These are phyloP conservation scores for Fagopyrum esculentum DNA, from an alignment of 148 eudicot species.

Conservation along the genomic window DNA sequence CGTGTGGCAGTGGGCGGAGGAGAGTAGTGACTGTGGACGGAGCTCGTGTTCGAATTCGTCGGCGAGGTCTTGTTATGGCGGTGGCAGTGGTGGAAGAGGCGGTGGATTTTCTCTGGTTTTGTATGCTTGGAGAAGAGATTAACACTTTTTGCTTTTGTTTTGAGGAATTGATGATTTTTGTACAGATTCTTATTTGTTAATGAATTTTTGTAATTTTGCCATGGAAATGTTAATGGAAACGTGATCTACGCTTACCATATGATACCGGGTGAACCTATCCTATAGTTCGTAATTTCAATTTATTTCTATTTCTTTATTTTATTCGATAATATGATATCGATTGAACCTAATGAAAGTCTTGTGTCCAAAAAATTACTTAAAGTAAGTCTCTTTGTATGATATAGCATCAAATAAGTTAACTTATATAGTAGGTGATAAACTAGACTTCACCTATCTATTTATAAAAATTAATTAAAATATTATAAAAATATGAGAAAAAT, in stretches of 20 bases:
- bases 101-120: constrained; percentile 50
- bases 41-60: constrained; percentile 49
- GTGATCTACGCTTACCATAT: no score
- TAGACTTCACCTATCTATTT: no score
- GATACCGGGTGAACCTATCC: no score
- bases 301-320: no score
- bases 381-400: no score
- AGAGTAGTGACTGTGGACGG: constrained; percentile 55
- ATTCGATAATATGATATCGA: no score
- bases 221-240: no score
- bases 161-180: neutral
- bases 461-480: no score
- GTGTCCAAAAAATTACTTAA: no score
- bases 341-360: no score
- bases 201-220: neutral
- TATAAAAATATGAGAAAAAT: no score
- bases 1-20: constrained; percentile 69
- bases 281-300: no score
- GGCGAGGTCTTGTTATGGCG: constrained; percentile 26
- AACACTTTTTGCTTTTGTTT: neutral
- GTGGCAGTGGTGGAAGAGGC: constrained; percentile 16
- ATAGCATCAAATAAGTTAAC: neutral
- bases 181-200: neutral
- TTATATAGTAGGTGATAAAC: neutral
- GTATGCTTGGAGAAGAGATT: constrained; percentile 60